Evolutionary conservation across 257 asterid genomes (phyloP), one percentile per base, ranked within the genome.

Genomic region (Nyctanthes arbortristis): DNA sequence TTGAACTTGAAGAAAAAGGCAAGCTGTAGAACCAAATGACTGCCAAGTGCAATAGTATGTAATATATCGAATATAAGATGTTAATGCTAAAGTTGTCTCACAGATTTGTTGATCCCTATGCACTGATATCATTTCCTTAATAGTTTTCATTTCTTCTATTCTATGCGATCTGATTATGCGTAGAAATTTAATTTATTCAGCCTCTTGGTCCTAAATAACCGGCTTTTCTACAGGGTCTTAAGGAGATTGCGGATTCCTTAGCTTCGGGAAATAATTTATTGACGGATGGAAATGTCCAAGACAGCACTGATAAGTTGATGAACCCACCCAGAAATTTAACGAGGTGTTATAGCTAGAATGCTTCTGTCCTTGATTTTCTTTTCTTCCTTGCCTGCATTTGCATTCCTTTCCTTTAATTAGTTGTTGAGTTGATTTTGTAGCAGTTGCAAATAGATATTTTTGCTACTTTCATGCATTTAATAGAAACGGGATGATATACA

Each of bases 141-240:
- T 63, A 13, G 4, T 47, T 62, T 30, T 24, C 4, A 24, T 36
- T 59, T 54, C 3, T 32, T 20, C 5, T 32, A 9, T 10, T 18
- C 12, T 64, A 3, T 67, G 14, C 52, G 3, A 27, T 59, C 10
- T 36, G 3, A 30, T 56, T 30, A 7, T 43, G 6, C 12, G 4
- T 47, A 27, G 11, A 18, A 57, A 59, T 9, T 56, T 7, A 56
- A 28, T 7, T 27, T 34, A 5, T 67, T 55, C 35, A 65, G 22
- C 63, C 37, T 22, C 27, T 3, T n/a, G 47, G 57, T 28, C 35
- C 34, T 27, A n/a, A 56, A 63, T 64, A 33, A 47, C 61, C n/a
- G 20, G 40, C 56, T 68, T 67, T 29, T 57, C 64, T 68, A 4
- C 84, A 89, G 93, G 92, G 96, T 58, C 92, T 89, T 36, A 89